A percentile compares a stretch with the other conserved stretches of the same genome.
Evolutionary conservation across 306 rosid genomes (phyloP).

Genomic region (Comarum palustre): DNA sequence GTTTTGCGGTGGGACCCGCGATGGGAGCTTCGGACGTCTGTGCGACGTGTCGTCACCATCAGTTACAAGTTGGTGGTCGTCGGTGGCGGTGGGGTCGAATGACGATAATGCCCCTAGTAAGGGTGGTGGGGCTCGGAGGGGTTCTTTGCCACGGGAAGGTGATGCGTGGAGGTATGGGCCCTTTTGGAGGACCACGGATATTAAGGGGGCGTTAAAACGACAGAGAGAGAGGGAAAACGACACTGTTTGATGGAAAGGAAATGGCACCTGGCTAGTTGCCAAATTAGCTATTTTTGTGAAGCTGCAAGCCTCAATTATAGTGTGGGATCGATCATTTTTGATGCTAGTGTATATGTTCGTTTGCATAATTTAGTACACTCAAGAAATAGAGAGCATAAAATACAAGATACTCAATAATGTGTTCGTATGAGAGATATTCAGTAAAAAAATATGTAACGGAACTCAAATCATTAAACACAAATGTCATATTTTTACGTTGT

Average conservation of each 20-base stretch:
- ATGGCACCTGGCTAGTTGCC: conserved; percentile 6
- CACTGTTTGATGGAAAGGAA: background rate
- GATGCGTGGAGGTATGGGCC: background rate
- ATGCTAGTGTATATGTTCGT: background rate
- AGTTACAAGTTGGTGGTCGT: conserved; percentile 34
- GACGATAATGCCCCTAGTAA: background rate
- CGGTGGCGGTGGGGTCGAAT: conserved; percentile 41
- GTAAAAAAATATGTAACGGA: rapidly evolving
- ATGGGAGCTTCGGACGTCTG: conserved; percentile 40
- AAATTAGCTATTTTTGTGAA: background rate
- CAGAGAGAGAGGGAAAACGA: background rate
- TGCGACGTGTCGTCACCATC: conserved; percentile 26
- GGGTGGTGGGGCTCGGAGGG: background rate
- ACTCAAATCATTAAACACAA: background rate
- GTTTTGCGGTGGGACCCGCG: conserved; percentile 48
- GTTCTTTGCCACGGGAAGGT: background rate
- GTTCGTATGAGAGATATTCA: background rate
- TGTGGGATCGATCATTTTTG: background rate
- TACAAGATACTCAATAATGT: background rate
- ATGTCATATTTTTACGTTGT: rapidly evolving
- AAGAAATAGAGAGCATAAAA: background rate
- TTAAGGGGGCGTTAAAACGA: background rate
- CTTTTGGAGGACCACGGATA: background rate
- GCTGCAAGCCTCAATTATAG: background rate
- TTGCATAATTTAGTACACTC: background rate